These are phyloP conservation scores for Henningerozyma blattae DNA, from an alignment of 805 yeast genomes.

Conservation along the genomic window DNA sequence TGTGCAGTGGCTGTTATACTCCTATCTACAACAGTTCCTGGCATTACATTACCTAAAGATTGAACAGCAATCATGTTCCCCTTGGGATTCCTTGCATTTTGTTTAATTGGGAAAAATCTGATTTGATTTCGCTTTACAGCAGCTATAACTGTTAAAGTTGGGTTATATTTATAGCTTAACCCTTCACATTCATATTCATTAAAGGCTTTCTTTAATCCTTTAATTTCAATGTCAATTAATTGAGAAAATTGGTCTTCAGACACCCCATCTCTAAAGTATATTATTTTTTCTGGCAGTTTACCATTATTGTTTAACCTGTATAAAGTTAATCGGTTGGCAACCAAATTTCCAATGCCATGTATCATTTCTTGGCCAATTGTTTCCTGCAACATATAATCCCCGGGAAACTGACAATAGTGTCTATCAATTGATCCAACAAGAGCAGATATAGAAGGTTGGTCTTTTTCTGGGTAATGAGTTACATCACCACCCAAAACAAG, in stretches of 20 bases:
- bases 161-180: slow-evolving; percentile 13
- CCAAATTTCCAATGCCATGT: slow-evolving; percentile 8
- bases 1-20: slow-evolving; percentile 15
- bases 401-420: slow-evolving; percentile 14
- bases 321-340: slow-evolving; percentile 7
- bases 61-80: slow-evolving; percentile 13
- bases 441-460: slow-evolving; percentile 14
- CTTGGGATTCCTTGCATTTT: slow-evolving; percentile 11
- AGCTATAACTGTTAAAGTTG: slow-evolving; percentile 10
- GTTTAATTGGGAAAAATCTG: slow-evolving; percentile 13
- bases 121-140: slow-evolving; percentile 14
- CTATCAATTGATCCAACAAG: slow-evolving; percentile 12
- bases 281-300: slow-evolving; percentile 13
- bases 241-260: slow-evolving; percentile 14
- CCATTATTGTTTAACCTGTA: slow-evolving; percentile 11
- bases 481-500: slow-evolving; percentile 16
- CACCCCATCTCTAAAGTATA: slow-evolving; percentile 16
- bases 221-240: slow-evolving; percentile 13
- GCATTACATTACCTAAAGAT: slow-evolving; percentile 15
- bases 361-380: slow-evolving; percentile 14
- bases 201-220: slow-evolving; percentile 8
- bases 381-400: slow-evolving; percentile 11
- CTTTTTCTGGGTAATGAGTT: slow-evolving; percentile 15
- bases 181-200: no score
- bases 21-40: slow-evolving; percentile 16